These are phyloP conservation scores for Physcomitrellopsis africana DNA, from an alignment of 225 moss, liverwort and hornwort species.

Conservation along the genomic window DNA sequence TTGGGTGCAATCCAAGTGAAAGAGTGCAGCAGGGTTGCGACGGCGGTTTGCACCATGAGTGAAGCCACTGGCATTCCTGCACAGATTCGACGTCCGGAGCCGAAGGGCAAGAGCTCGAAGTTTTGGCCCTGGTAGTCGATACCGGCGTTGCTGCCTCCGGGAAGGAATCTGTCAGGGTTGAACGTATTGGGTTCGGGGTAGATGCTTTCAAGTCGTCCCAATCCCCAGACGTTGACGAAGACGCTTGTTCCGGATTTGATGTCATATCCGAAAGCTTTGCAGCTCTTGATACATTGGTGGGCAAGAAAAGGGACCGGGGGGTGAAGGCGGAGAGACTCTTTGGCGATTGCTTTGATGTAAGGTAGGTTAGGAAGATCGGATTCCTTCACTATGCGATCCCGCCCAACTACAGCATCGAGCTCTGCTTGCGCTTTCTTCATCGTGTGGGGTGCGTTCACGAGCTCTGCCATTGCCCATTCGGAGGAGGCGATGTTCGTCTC, in stretches of 20 bases:
- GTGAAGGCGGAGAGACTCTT: slow-evolving; percentile 45
- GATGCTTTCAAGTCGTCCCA: slow-evolving; percentile 32
- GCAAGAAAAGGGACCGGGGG: slow-evolving; percentile 33
- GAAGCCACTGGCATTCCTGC: slow-evolving; percentile 35
- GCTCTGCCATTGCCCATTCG: slow-evolving; percentile 55
- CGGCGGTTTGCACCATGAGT: slow-evolving; percentile 35
- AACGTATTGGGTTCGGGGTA: slow-evolving; percentile 51
- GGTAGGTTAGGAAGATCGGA: slow-evolving; percentile 35
- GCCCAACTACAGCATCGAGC: slow-evolving; percentile 41
- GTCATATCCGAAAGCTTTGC: slow-evolving; percentile 38
- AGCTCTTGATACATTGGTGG: slow-evolving; percentile 32
- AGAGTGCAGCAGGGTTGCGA: slow-evolving; percentile 30
- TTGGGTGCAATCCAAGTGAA: slow-evolving; percentile 32
- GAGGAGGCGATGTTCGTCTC: slow-evolving; percentile 38
- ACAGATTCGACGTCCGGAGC: slow-evolving; percentile 37
- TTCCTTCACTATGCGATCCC: slow-evolving; percentile 28
- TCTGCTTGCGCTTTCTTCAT: slow-evolving; percentile 41
- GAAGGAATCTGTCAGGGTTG: slow-evolving; percentile 58
- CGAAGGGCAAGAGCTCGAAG: slow-evolving; percentile 47
- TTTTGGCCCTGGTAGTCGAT: slow-evolving; percentile 39
- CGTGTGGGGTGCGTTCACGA: slow-evolving; percentile 18
- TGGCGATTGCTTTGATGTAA: slow-evolving; percentile 40
- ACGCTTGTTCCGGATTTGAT: slow-evolving; percentile 36
- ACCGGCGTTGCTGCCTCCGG: slow-evolving; percentile 25
- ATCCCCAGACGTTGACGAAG: slow-evolving; percentile 52